Base-by-base conservation (phyloP, 2,329 filamentous ascomycete species). In the Orbilia quercus region DNA sequence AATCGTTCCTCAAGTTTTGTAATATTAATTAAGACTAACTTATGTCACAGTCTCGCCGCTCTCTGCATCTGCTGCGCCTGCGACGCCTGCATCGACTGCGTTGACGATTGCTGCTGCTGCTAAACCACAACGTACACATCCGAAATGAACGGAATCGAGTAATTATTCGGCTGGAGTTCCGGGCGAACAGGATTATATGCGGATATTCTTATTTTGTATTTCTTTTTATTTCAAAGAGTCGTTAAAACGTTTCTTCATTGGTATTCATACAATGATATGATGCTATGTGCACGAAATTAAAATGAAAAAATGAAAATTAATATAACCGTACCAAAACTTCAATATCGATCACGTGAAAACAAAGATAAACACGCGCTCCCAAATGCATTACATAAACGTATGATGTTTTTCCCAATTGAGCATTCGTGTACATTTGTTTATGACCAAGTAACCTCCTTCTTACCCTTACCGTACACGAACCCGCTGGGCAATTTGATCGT, bases 31-130 rank as follows among this genome's bases (percentile, higher is more conserved):
- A n/a, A n/a, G n/a, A n/a, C n/a, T n/a, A n/a, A 62, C 23, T 34
- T 18, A n/a, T 12, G 2, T 28, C 20, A 25, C 45, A 73, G 69
- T 51, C 55, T 73, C 11, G 69, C 69, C 14, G 69, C 69, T 7
- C 54, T 73, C 6, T 73, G 69, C 42, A 65, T 73, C 34, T 73
- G 69, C 40, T 73, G 69, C 20, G 69, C 69, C 5, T 73, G 69
- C 40, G 69, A 73, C n/a, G 60, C 69, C 34, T 73, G 69, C 40
- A 66, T 73, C 40, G 69, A 73, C 50, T 73, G 69, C 42, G 60
- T 73, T 47, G 69, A 73, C 44, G 69, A 73, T 44, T 73, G 69
- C 54, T 73, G 69, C 31, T 69, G 64, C 36, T 73, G 69, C 34
- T 73, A 73, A 22, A 31, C 4, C 28, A 4, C n/a, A n/a, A n/a